Percentiles rank a stretch among this genome's conserved stretches.
phyloP scores from a whole-genome alignment of 1,139 yeast genomes.

The Arxiozyma slooffiae region DNA sequence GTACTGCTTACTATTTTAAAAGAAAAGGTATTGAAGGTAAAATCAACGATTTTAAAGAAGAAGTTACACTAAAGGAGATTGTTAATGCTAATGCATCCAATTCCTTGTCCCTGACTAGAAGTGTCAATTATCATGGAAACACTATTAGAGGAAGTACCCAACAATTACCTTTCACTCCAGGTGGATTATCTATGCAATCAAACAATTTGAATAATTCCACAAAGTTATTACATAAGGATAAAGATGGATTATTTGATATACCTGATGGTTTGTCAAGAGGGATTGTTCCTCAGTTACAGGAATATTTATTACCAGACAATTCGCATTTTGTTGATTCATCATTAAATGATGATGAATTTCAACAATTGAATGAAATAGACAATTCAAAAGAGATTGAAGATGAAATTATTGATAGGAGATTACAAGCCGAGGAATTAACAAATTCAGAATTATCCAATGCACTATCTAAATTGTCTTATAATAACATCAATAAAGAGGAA shows the following conservation, averaged over 20 bases:
- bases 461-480: constrained; percentile 5
- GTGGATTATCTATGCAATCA: constrained; percentile 51
- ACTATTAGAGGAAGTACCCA: constrained; percentile 62
- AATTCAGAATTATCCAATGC: constrained; percentile 20
- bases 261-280: constrained; percentile 84
- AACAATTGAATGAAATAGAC: constrained; percentile 24
- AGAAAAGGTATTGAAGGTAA: constrained; percentile 69
- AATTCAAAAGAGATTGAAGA: constrained; percentile 22
- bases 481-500: background rate
- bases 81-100: constrained; percentile 52
- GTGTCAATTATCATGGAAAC: constrained; percentile 53
- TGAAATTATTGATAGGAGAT: constrained; percentile 24
- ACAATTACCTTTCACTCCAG: constrained; percentile 86
- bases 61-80: constrained; percentile 39
- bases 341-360: constrained; percentile 16
- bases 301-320: constrained; percentile 1
- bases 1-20: constrained; percentile 52
- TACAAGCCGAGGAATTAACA: constrained; percentile 21
- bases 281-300: constrained; percentile 30
- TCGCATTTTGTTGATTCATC: constrained; percentile 10
- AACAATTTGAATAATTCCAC: constrained; percentile 10
- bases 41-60: constrained; percentile 56
- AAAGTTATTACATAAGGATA: constrained; percentile 52
- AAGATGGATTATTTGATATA: constrained; percentile 63
- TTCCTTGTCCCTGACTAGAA: constrained; percentile 64